Evolutionary conservation across 1,139 yeast genomes (phyloP).

Genomic region (Taphrina confusa): DNA sequence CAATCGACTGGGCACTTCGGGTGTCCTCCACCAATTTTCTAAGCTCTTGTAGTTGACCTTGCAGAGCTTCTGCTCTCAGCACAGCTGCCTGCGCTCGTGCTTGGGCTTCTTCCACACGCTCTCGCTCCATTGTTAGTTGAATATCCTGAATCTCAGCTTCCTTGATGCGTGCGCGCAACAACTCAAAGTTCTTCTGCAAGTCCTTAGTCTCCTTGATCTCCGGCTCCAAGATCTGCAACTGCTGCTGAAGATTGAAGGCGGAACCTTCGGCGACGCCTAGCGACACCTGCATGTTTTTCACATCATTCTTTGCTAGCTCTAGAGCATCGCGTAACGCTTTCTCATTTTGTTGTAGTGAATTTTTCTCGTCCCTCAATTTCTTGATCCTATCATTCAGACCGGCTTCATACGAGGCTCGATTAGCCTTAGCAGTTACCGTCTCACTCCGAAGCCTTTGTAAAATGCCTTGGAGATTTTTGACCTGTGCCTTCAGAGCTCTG

Average conservation of each 20-base stretch:
- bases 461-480: slow-evolving; percentile 24
- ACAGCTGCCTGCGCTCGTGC: slow-evolving; percentile 5
- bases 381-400: slow-evolving; percentile 37
- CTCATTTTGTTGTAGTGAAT: slow-evolving; percentile 23
- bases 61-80: slow-evolving; percentile 14
- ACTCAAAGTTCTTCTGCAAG: slow-evolving; percentile 20
- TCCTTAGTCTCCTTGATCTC: slow-evolving; percentile 27
- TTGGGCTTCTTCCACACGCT: slow-evolving; percentile 24
- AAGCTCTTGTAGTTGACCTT: neutral
- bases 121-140: slow-evolving; percentile 25
- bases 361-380: slow-evolving; percentile 36
- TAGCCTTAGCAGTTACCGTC: slow-evolving; percentile 34
- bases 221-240: slow-evolving; percentile 24
- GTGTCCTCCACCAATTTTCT: neutral
- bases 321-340: slow-evolving; percentile 8
- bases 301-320: slow-evolving; percentile 13
- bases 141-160: slow-evolving; percentile 28
- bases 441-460: slow-evolving; percentile 36
- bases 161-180: slow-evolving; percentile 20
- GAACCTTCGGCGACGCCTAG: slow-evolving; percentile 27
- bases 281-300: slow-evolving; percentile 10
- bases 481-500: slow-evolving; percentile 36
- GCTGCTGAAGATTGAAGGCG: slow-evolving; percentile 12
- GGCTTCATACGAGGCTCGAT: slow-evolving; percentile 35
- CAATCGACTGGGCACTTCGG: neutral